A percentile compares a stretch with the other conserved stretches of the same genome.
Conservation (phyloP, 1,284 basidiomycete genomes). For the Tylopilus orsonianus region DNA sequence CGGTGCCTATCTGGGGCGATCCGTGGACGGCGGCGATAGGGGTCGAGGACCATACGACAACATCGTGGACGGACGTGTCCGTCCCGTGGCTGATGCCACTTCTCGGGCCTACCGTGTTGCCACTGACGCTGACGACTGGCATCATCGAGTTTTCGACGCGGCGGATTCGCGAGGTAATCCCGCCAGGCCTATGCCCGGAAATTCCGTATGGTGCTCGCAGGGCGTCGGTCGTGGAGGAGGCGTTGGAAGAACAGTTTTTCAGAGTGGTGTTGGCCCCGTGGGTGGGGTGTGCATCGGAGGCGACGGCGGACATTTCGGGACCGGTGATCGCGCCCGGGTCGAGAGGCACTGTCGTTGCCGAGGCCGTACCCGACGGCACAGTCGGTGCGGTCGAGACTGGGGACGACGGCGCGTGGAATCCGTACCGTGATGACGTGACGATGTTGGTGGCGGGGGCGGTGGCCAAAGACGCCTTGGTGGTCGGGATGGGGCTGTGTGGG, state of each 20-base stretch:
- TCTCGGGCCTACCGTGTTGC: constrained; percentile 48
- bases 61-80: constrained; percentile 31
- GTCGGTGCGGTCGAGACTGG: background rate
- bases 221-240: constrained; percentile 31
- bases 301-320: constrained; percentile 20
- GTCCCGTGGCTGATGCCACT: constrained; percentile 34
- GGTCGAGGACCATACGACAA: constrained; percentile 29
- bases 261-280: constrained; percentile 32
- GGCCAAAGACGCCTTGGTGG: constrained; percentile 39
- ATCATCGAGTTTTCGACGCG: constrained; percentile 51
- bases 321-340: constrained; percentile 20
- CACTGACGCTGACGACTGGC: constrained; percentile 47
- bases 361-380: constrained; percentile 1
- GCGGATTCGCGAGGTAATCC: constrained; percentile 37
- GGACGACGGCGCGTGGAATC: constrained; percentile 40
- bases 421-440: constrained; percentile 50
- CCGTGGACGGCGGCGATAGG: constrained; percentile 27
- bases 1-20: constrained; percentile 18
- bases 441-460: constrained; percentile 49
- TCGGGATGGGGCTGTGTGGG: constrained; percentile 49
- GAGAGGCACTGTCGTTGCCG: constrained; percentile 7
- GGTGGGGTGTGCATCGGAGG: constrained; percentile 22
- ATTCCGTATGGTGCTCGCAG: background rate
- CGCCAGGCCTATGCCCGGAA: constrained; percentile 30
- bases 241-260: constrained; percentile 17